Base-by-base conservation (phyloP, 495 filamentous ascomycete genomes). In the Chaetomium fimeti region DNA sequence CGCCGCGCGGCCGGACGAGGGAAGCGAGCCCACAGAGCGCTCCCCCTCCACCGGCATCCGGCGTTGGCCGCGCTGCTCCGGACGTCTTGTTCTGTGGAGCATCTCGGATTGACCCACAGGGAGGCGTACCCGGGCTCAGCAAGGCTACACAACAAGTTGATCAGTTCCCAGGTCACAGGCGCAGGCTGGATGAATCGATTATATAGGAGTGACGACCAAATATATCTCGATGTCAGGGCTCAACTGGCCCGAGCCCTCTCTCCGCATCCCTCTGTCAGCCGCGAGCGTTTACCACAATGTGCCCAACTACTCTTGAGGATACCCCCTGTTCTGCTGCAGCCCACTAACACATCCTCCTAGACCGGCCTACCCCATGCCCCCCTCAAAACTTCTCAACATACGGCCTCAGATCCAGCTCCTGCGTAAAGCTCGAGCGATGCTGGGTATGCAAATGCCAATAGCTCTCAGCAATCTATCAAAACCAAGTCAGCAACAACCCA, bases 381-480 rank as follows among this genome's bases (percentile, higher is more conserved):
- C 8, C 20, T 71, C 55, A 81, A 49, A 78, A 95, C 74, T 92
- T 92, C 83, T 94, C 91, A 45, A 91, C 81, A 74, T 84, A 89
- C 4, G 90, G 90, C 64, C 91, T 78, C 59, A 95, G 74, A 79
- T 96, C 93, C 66, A 97, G 70, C 80, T 97, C 91, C 70, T 89
- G 90, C 1, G 91, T 93, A 70, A 92, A 96, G 6, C 84, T 84
- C 16, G 88, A 89, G 61, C 85, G 81, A 22, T 89, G 90, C 77
- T 97, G 93, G 3, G 88, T 90, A 75, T 97, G 93, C 64, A 97
- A 71, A 76, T 89, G 78, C 92, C 91, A 96, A 71, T 97, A 96
- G 53, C 69, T 80, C 45, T 96, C 91, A 61, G 93, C 92, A 81
- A 97, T 97, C 89, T 94, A 61, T 54, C 29, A 51, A 32, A 5